phyloP scores from a whole-genome alignment of 2,329 filamentous ascomycete genomes.

The Paradendryphiella salina region DNA sequence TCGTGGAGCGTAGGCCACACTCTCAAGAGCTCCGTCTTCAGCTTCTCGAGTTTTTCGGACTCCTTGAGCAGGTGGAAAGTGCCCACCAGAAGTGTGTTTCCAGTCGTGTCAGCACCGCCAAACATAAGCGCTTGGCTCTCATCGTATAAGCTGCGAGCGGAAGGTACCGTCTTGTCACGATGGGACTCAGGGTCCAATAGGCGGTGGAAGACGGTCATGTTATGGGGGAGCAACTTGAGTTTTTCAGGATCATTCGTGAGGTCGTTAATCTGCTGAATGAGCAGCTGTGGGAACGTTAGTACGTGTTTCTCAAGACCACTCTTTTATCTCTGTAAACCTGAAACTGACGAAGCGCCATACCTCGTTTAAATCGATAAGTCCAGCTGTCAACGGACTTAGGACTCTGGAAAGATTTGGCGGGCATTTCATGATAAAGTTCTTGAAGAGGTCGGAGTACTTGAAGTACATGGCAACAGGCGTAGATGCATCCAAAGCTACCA shows the following conservation, averaged over 20 bases:
- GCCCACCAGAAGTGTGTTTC: slow-evolving; percentile 49
- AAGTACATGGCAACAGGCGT: slow-evolving; percentile 45
- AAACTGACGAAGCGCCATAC: slow-evolving; percentile 6
- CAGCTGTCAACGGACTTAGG: slow-evolving; percentile 43
- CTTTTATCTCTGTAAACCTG: background rate
- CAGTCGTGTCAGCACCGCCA: slow-evolving; percentile 53
- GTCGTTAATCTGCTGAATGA: slow-evolving; percentile 39
- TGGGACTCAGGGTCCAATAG: slow-evolving; percentile 42
- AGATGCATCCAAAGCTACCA: slow-evolving; percentile 49
- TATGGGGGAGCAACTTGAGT: slow-evolving; percentile 40
- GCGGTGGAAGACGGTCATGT: slow-evolving; percentile 46
- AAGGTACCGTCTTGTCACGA: slow-evolving; percentile 39
- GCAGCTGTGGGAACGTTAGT: slow-evolving; percentile 23
- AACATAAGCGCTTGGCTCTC: slow-evolving; percentile 54
- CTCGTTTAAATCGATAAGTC: slow-evolving; percentile 47
- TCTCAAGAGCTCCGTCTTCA: slow-evolving; percentile 47
- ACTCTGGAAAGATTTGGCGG: slow-evolving; percentile 46
- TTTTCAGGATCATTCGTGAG: slow-evolving; percentile 37
- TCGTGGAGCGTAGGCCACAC: slow-evolving; percentile 44
- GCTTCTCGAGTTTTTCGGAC: slow-evolving; percentile 35
- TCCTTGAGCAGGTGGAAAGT: slow-evolving; percentile 48
- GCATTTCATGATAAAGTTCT: slow-evolving; percentile 45
- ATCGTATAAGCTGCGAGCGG: slow-evolving; percentile 46
- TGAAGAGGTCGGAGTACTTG: slow-evolving; percentile 47
- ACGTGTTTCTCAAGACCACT: no score